Conservation (phyloP, 768 basidiomycete genomes). For the Leccinum boreale region DNA sequence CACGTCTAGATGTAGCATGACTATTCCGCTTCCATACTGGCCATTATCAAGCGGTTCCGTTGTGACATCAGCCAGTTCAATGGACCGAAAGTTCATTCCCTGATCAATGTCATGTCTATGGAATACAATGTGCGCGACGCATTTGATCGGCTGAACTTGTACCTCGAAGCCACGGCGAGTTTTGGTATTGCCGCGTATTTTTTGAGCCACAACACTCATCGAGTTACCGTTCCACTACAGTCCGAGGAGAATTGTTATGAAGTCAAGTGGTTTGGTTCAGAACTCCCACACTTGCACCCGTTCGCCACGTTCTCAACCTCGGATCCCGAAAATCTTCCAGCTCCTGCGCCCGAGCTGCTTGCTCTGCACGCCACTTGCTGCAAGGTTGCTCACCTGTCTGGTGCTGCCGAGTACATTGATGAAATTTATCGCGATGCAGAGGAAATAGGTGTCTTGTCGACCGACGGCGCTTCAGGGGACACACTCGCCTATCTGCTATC, state of each 20-base stretch:
- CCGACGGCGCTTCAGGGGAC: slow-evolving; percentile 1
- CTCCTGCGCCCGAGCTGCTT: slow-evolving; percentile 12
- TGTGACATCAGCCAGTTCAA: not conserved
- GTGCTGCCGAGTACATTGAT: slow-evolving; percentile 19
- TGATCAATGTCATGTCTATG: slow-evolving; percentile 8
- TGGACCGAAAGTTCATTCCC: slow-evolving; percentile 1
- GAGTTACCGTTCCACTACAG: not conserved
- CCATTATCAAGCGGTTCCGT: not conserved
- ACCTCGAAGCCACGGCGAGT: slow-evolving; percentile 7
- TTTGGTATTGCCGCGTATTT: not conserved
- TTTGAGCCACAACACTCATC: not conserved
- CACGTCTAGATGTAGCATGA: slow-evolving; percentile 4
- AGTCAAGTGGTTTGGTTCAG: not conserved
- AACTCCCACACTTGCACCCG: not conserved
- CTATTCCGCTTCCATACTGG: not conserved
- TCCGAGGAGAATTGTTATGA: not conserved
- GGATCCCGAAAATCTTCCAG: slow-evolving; percentile 8
- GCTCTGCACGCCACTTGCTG: slow-evolving; percentile 21
- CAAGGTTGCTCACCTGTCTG: slow-evolving; percentile 26
- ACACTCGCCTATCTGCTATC: not conserved
- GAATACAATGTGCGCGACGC: not conserved
- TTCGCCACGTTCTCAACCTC: slow-evolving; percentile 4
- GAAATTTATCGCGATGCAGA: slow-evolving; percentile 7
- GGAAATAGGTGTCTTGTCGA: not conserved
- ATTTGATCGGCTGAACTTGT: slow-evolving; percentile 5